Conservation (phyloP, 352 stramenopile genomes). For the Globisporangium abappressorium region DNA sequence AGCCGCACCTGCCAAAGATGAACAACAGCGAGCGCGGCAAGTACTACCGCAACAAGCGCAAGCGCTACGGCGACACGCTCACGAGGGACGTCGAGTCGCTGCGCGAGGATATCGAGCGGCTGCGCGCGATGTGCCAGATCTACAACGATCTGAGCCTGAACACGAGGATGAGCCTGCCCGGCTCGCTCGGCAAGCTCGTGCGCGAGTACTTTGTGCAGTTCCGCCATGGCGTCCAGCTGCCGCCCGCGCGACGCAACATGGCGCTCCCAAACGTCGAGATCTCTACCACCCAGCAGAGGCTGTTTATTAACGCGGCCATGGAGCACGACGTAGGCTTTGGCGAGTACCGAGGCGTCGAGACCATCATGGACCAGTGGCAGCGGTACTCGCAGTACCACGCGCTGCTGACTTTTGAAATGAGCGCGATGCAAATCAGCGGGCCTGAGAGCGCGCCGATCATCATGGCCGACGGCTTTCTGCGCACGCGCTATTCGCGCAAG, state of each 20-base stretch:
- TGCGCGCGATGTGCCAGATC: constrained; percentile 35
- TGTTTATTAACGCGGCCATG: constrained; percentile 12
- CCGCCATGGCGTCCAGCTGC: constrained; percentile 10
- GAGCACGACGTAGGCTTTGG: constrained; percentile 18
- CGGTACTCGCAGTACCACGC: constrained; percentile 19
- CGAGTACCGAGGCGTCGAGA: constrained; percentile 9
- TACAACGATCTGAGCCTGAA: constrained; percentile 9
- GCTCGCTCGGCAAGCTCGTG: constrained; percentile 9
- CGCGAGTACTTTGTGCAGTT: constrained; percentile 22
- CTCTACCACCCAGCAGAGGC: constrained; percentile 3
- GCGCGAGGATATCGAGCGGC: constrained; percentile 28
- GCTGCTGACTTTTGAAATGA: constrained; percentile 10
- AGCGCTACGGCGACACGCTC: constrained; percentile 41
- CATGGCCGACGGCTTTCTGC: constrained; percentile 23
- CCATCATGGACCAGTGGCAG: constrained; percentile 20
- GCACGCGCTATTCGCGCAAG: constrained; percentile 38
- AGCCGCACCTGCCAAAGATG: constrained; percentile 45
- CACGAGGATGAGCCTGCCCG: constrained; percentile 11
- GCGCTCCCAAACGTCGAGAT: neutral
- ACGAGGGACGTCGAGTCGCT: constrained; percentile 32
- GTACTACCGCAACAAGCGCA: constrained; percentile 62
- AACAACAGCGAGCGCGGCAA: constrained; percentile 67
- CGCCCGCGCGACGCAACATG: constrained; percentile 1
- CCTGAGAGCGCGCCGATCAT: constrained; percentile 24
- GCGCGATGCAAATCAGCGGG: constrained; percentile 13